Base-by-base conservation (phyloP, 73 alveolate genomes). In the Paraurostyla sp. region DNA sequence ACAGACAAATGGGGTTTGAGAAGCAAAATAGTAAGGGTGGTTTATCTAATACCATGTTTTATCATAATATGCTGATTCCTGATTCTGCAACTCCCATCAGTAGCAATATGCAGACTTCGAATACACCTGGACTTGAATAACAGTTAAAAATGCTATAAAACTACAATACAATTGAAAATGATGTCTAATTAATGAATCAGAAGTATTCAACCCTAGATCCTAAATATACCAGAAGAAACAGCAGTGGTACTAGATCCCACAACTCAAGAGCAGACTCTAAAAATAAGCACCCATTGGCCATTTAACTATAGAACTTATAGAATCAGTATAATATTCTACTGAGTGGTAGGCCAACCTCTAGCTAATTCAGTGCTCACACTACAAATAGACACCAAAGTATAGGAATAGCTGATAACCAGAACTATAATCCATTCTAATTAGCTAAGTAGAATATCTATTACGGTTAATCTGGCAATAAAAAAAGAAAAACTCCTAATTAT, bases 401-500 rank as follows among this genome's bases (percentile, higher is more conserved):
- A n/a, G n/a, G n/a, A n/a, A n/a, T n/a, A n/a, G n/a, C n/a, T n/a
- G n/a, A n/a, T n/a, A n/a, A n/a, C n/a, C 56, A 38, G 23, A 3
- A 65, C 4, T 60, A 60, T 60, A 9, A 60, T 60, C 78, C 78
- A 27, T 60, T 60, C 78, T 29, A 60, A 29, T 29, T 60, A 4
- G 23, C 13, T 11, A 60, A 59, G 76, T 23, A 59, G 23, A 59
- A 11, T 27, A 59, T 4, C 23, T 27, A 59, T 59, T 3, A n/a
- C 49, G 22, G 36, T 13, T 25, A 11, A 25, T 9, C 23, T 25
- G 32, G 25, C 36, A 2, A 32, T 15, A 65, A 58, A 65, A 38
- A 38, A n/a, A 32, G 82, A 40, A 65, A 38, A 38, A 65, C 82
- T 38, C 60, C 82, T 38, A 65, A 65, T 65, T 65, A 65, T 22